phyloP scores from a whole-genome alignment of 2,329 filamentous ascomycete genomes.

The Incumbomyces delicatus region DNA sequence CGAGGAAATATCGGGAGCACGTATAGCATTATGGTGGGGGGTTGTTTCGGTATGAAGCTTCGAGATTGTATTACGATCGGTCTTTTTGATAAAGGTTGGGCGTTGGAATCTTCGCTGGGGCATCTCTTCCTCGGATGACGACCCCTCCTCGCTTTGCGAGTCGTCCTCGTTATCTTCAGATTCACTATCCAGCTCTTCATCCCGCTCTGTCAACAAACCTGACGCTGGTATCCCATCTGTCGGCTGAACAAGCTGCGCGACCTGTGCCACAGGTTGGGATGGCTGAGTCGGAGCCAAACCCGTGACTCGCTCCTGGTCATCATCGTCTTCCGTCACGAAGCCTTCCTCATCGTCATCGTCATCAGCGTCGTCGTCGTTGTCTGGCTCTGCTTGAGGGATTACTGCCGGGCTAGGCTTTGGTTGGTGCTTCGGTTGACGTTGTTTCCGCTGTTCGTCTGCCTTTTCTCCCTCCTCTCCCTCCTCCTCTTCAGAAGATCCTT shows the following conservation, averaged over 20 bases:
- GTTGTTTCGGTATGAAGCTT: conserved; percentile 8
- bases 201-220: not conserved
- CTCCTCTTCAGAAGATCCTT: conserved; percentile 39
- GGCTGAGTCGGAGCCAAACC: too few relatives aligned
- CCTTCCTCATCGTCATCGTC: conserved; percentile 40
- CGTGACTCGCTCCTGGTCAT: not conserved
- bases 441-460: conserved; percentile 24
- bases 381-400: conserved; percentile 26
- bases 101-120: conserved; percentile 47
- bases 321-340: conserved; percentile 45
- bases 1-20: conserved; percentile 7
- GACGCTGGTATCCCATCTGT: not conserved
- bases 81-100: conserved; percentile 60
- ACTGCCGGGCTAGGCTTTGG: conserved; percentile 24
- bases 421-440: conserved; percentile 31
- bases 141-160: conserved; percentile 47
- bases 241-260: not conserved
- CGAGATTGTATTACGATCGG: conserved; percentile 39
- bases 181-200: conserved; percentile 20
- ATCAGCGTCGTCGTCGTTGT: conserved; percentile 28
- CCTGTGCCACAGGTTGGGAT: conserved; percentile 6
- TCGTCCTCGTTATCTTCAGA: conserved; percentile 29
- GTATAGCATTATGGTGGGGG: conserved; percentile 14
- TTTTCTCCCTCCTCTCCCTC: conserved; percentile 49
- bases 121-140: conserved; percentile 45